Percentiles rank a stretch among this genome's conserved stretches.
phyloP scores from a whole-genome alignment of 768 basidiomycete species.

The Naganishia onofrii region DNA sequence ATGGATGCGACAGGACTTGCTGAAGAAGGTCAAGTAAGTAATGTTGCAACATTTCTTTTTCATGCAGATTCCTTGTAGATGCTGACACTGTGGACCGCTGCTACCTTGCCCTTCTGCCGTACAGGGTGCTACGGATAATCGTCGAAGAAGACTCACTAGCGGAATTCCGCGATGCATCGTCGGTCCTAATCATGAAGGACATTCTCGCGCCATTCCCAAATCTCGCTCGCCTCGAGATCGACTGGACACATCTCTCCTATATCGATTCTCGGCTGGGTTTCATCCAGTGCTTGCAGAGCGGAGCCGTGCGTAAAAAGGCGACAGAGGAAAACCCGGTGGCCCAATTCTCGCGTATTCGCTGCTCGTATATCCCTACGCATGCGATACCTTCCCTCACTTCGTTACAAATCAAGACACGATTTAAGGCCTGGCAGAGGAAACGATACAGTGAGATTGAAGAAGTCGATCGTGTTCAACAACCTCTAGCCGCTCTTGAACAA shows the following conservation, averaged over 20 bases:
- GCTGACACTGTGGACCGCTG: not conserved
- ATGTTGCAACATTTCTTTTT: not conserved
- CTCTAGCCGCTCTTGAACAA: not conserved
- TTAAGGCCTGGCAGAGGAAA: no score
- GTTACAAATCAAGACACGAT: not conserved
- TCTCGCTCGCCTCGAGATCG: not conserved
- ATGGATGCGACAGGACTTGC: not conserved
- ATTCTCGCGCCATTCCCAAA: not conserved
- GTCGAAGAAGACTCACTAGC: not conserved
- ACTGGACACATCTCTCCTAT: not conserved
- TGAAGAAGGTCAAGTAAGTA: not conserved
- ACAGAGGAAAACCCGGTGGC: no score
- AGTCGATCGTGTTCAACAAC: not conserved
- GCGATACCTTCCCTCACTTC: not conserved
- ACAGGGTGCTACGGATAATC: not conserved
- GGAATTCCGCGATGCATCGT: not conserved
- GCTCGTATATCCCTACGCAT: not conserved
- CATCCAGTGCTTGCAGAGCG: no score
- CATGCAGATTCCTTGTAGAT: not conserved
- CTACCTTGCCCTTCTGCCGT: not conserved
- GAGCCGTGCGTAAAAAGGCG: no score
- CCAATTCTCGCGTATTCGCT: no score
- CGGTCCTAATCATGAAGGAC: not conserved
- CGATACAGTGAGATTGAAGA: not conserved
- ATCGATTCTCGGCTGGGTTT: not conserved